phyloP scores from a whole-genome alignment of 73 alveolate genomes.

The Paramecium primaurelia region DNA sequence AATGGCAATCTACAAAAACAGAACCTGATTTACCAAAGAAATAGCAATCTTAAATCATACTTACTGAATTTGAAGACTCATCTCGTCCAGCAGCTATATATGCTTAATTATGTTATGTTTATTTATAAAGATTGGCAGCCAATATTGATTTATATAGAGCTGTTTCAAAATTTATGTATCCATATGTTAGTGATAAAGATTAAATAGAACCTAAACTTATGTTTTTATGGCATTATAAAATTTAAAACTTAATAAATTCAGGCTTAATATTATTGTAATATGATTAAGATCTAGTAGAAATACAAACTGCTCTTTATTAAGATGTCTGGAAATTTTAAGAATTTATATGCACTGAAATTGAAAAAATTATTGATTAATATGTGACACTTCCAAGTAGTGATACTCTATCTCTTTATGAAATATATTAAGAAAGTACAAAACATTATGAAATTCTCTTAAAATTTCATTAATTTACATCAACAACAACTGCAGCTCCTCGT shows the following conservation, averaged over 20 bases:
- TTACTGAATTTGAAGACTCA: background rate
- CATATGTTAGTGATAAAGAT: conserved; percentile 10
- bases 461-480: background rate
- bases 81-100: background rate
- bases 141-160: conserved; percentile 33
- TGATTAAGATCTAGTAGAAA: background rate
- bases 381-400: conserved; percentile 6
- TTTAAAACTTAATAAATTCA: conserved; percentile 2
- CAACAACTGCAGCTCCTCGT: background rate
- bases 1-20: background rate
- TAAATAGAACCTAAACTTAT: conserved; percentile 26
- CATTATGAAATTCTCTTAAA: background rate
- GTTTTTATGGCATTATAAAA: conserved; percentile 42
- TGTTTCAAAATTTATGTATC: background rate
- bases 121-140: conserved; percentile 17
- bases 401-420: conserved; percentile 17
- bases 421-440: background rate
- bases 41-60: background rate
- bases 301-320: background rate
- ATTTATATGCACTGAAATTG: background rate
- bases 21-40: background rate
- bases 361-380: conserved; percentile 8
- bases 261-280: background rate
- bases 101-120: background rate
- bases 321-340: conserved; percentile 34